phyloP scores from a whole-genome alignment of 768 basidiomycete genomes.

The Boletus huronensis region DNA sequence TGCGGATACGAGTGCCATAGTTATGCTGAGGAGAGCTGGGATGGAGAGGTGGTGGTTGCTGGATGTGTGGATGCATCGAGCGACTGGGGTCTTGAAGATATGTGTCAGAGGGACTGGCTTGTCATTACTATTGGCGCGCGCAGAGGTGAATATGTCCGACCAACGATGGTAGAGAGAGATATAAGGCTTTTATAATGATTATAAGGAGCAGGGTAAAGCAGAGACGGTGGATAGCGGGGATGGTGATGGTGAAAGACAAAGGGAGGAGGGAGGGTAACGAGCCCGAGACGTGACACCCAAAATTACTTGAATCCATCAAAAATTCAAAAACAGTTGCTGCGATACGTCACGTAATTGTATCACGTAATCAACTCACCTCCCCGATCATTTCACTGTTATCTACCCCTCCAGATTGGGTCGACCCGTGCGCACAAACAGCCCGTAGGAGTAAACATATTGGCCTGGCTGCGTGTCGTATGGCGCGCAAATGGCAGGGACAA shows the following conservation, averaged over 20 bases:
- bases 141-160: constrained; percentile 19
- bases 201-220: constrained; percentile 10
- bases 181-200: constrained; percentile 13
- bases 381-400: constrained; percentile 25
- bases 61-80: constrained; percentile 16
- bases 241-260: constrained; percentile 31
- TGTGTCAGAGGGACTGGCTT: constrained; percentile 14
- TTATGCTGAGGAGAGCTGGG: constrained; percentile 28
- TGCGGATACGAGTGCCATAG: constrained; percentile 55
- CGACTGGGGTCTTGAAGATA: constrained; percentile 10
- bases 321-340: constrained; percentile 33
- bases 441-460: background rate
- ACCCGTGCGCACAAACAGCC: background rate
- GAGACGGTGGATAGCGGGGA: constrained; percentile 16
- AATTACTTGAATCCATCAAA: constrained; percentile 32
- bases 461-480: background rate
- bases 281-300: constrained; percentile 28
- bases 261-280: constrained; percentile 20
- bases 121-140: constrained; percentile 19
- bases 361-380: constrained; percentile 21
- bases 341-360: constrained; percentile 29
- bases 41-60: constrained; percentile 8
- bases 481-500: background rate
- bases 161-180: constrained; percentile 26
- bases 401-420: background rate